Base-by-base conservation (phyloP, 441 rosid species). In the Breynia disticha region DNA sequence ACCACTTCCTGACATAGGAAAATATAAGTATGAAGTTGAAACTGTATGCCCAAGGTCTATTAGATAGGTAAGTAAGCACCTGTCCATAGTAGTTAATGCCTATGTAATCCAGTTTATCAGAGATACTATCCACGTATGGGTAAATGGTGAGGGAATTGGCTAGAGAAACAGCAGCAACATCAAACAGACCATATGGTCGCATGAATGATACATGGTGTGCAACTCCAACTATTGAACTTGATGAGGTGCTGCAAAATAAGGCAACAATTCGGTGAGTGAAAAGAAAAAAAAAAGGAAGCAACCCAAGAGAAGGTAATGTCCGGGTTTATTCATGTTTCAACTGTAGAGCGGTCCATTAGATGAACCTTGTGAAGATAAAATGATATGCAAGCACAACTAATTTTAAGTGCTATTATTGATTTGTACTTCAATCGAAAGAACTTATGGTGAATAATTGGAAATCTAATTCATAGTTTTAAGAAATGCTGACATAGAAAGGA, bases 61-160 rank as follows among this genome's bases (percentile, higher is more conserved):
- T n/a, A 57, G 42, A 24, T 55, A 57, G 43, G 55, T 11, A 63
- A 55, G 45, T 24, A 24, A 60, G 46, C 51, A 90, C 98, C 90
- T 83, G 95, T 67, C 98, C 98, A 37, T 91, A 87, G 76, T 87
- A 91, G 78, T 91, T 91, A 69, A 91, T 74, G 77, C 96, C 98
- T 32, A 91, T 82, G 64, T 63, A 91, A 81, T 91, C 98, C 65
- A 87, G 73, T 68, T 84, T 87, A 54, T 78, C 70, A 32, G 71
- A 67, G 52, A 91, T 75, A 63, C 75, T 77, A 82, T 91, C 98
- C 68, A 91, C 50, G 55, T 18, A 87, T 16, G 95, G 84, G 72
- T 71, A 91, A 52, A 78, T 22, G 45, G 95, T 75, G 67, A 87
- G 82, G 55, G 94, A 83, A 66, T 86, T 91, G 51, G 81, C 79